Percentiles rank a stretch among this genome's conserved stretches.
Conservation (phyloP, 768 basidiomycete species). For the Tricholoma sp. region DNA sequence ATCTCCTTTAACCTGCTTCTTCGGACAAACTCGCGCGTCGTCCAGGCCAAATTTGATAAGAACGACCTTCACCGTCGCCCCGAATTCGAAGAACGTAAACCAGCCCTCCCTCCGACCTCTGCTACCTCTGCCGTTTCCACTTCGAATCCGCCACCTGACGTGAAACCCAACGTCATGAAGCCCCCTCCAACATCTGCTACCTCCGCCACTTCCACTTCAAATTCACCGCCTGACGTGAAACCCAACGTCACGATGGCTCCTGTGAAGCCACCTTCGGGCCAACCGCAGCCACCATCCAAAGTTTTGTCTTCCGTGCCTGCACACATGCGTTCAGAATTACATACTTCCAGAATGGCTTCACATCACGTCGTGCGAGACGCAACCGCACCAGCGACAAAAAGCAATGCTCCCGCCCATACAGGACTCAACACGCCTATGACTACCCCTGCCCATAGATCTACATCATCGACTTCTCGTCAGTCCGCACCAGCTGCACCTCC, state of each 20-base stretch:
- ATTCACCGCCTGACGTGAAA: constrained; percentile 1
- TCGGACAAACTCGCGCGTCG: not conserved
- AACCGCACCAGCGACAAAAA: constrained; percentile 1
- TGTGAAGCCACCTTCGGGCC: constrained; percentile 8
- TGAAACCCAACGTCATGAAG: constrained; percentile 3
- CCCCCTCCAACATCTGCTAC: no score
- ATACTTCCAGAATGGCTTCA: constrained; percentile 9
- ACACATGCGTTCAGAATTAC: constrained; percentile 29
- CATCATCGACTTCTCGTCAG: not conserved
- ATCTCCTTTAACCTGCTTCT: not conserved
- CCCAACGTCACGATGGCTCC: constrained; percentile 1
- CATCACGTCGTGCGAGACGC: constrained; percentile 8
- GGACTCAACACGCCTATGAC: constrained; percentile 31
- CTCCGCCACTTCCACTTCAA: no score
- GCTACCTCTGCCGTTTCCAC: not conserved
- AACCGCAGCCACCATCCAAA: constrained; percentile 19
- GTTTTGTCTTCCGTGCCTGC: constrained; percentile 33
- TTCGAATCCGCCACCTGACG: not conserved
- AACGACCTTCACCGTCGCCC: constrained; percentile 64
- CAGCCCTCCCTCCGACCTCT: constrained; percentile 15
- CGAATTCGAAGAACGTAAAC: constrained; percentile 52
- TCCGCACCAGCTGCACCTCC: not conserved
- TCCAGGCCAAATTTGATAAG: constrained; percentile 65
- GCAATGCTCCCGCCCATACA: constrained; percentile 1
- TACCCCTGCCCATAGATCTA: constrained; percentile 19